Evolutionary conservation across 2,329 filamentous ascomycete genomes (phyloP), one percentile per base, ranked within the genome.

Genomic region (Monosporascus cannonballus): DNA sequence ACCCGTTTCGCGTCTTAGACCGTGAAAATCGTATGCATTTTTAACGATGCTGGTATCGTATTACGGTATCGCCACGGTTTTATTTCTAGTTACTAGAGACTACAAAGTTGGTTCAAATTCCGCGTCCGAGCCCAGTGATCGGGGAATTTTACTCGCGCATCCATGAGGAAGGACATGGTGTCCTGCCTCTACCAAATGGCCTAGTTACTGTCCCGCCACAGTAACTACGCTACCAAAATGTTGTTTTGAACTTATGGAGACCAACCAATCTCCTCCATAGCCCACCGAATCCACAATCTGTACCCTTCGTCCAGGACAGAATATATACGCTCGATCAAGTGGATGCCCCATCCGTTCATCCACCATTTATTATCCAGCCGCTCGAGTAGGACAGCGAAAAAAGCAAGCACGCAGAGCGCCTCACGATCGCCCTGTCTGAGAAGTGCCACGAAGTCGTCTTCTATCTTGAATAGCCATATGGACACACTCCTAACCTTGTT

Each of bases 231-330:
- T 18, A 11, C 7, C 38, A n/a, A 8, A 8, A n/a, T 18, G 18
- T 41, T 41, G 17, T 20, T 20, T 18, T 8, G 18, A 41, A 41
- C 41, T 22, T 24, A 60, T 18, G 59, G 59, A 8, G 56, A 53
- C 64, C 63, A 67, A 11, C 64, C 64, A 24, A 65, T 58, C 45
- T 66, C 60, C 52, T 65, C 60, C 15, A 66, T 61, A 2, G 64
- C 62, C 65, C 65, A 66, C 34, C 56, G 54, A 39, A 67, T 64
- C 65, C 63, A 66, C 47, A 64, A 52, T 15, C 63, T 55, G 51
- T 64, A 59, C 15, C 54, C 52, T 8, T 60, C 56, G 47, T 61
- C 58, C n/a, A 67, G 47, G n/a, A 56, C 56, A 4, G 55, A 54
- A 45, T 64, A 62, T 51, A 66, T 65, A n/a, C 59, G 56, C n/a